Conservation (phyloP, 352 stramenopile species). For the Lagenidium giganteum region DNA sequence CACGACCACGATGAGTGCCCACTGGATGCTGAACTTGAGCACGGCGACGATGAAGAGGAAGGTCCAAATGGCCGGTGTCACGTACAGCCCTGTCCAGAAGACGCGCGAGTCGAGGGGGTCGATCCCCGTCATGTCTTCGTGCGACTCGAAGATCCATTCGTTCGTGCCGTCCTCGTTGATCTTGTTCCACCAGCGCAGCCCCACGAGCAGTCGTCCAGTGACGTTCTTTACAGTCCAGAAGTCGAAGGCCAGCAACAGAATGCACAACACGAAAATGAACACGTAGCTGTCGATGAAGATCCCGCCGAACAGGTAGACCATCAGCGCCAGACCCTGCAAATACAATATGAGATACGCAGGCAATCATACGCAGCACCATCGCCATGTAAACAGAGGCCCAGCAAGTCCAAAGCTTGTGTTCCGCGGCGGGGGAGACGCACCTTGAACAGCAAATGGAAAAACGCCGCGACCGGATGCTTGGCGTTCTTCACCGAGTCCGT, state of each 20-base stretch:
- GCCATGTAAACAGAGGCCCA: too few relatives aligned
- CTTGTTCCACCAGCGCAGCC: conserved; percentile 98
- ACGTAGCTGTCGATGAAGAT: conserved; percentile 92
- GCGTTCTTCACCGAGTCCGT: conserved; percentile 60
- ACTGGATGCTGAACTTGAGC: conserved; percentile 93
- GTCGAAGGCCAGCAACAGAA: conserved; percentile 95
- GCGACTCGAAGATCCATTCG: conserved; percentile 96
- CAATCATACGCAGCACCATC: not conserved
- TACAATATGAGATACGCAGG: not conserved
- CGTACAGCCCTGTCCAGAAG: conserved; percentile 97
- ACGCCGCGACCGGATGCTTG: conserved; percentile 91
- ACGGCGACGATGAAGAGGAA: conserved; percentile 90
- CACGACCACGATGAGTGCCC: conserved; percentile 91
- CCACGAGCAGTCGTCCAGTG: conserved; percentile 86
- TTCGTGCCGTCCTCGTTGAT: conserved; percentile 93
- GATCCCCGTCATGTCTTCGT: conserved; percentile 88
- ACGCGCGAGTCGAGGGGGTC: conserved; percentile 86
- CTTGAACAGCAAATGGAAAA: conserved; percentile 99
- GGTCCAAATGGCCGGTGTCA: conserved; percentile 88
- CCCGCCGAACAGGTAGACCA: conserved; percentile 94
- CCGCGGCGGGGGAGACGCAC: conserved; percentile 5
- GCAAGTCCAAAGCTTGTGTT: too few relatives aligned
- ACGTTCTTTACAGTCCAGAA: conserved; percentile 99
- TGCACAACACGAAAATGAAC: conserved; percentile 96
- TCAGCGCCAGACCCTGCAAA: conserved; percentile 66